These are phyloP conservation scores for Trapa incisa DNA, from an alignment of 345 rosid species.

Conservation along the genomic window DNA sequence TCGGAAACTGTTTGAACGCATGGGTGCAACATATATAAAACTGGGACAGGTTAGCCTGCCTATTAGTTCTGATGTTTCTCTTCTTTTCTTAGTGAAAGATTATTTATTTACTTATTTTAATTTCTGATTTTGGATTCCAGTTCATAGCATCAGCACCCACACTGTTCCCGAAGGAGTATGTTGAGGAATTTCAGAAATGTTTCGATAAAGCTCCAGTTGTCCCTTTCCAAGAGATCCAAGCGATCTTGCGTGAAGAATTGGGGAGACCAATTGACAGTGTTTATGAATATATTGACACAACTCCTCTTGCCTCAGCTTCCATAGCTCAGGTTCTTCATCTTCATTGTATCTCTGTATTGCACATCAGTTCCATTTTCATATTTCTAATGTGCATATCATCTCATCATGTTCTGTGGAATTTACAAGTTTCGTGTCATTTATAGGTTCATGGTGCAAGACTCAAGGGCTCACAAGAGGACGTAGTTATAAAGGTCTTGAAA, in stretches of 20 bases:
- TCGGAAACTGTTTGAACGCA: constrained; percentile 86
- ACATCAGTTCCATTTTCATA: neutral
- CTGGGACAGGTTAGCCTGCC: constrained; percentile 61
- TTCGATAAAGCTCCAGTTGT: constrained; percentile 84
- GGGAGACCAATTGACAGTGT: constrained; percentile 79
- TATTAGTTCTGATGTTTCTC: neutral
- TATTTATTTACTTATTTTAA: neutral
- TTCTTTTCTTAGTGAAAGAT: neutral
- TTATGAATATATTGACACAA: constrained; percentile 74
- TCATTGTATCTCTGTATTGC: neutral
- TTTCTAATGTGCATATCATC: neutral
- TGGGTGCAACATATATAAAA: constrained; percentile 98
- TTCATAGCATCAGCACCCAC: constrained; percentile 95
- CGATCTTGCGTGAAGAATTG: constrained; percentile 65
- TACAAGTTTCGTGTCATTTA: neutral
- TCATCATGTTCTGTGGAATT: neutral
- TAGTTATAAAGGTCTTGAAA: constrained; percentile 86
- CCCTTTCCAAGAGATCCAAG: constrained; percentile 64
- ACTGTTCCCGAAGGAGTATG: constrained; percentile 78
- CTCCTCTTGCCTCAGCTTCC: constrained; percentile 92
- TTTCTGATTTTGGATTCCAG: constrained; percentile 18
- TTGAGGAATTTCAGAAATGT: constrained; percentile 83
- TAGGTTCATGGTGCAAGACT: constrained; percentile 96
- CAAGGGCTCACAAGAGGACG: constrained; percentile 72
- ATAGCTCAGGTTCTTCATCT: constrained; percentile 61